A percentile compares a stretch with the other conserved stretches of the same genome.
These are phyloP conservation scores for Debaryomyces robertsiae DNA, from an alignment of 1,139 yeast genomes.

Conservation along the genomic window DNA sequence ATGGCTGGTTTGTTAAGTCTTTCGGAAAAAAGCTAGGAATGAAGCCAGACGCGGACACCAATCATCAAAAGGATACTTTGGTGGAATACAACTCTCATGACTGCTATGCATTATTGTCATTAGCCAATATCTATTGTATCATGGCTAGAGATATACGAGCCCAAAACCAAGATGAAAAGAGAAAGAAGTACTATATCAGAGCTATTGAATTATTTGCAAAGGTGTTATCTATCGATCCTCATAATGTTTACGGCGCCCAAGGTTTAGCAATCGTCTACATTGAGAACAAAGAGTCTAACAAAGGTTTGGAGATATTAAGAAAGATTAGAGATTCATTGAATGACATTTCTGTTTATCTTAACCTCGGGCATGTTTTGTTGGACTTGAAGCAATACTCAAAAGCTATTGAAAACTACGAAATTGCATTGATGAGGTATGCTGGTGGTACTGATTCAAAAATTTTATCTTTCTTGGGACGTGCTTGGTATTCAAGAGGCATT, in stretches of 20 bases:
- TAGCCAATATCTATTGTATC: conserved; percentile 83
- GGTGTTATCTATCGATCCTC: conserved; percentile 80
- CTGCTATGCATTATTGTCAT: conserved; percentile 81
- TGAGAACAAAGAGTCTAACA: conserved; percentile 74
- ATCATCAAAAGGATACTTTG: conserved; percentile 82
- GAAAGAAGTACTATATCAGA: conserved; percentile 76
- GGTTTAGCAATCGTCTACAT: conserved; percentile 94
- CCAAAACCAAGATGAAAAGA: conserved; percentile 59
- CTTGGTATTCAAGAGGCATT: conserved; percentile 85
- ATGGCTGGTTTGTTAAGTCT: conserved; percentile 82
- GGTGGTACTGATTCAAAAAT: conserved; percentile 66
- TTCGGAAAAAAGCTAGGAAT: conserved; percentile 59
- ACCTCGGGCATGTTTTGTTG: conserved; percentile 83
- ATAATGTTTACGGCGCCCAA: conserved; percentile 94
- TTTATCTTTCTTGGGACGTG: conserved; percentile 76
- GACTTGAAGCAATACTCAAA: conserved; percentile 82
- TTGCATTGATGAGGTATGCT: conserved; percentile 69
- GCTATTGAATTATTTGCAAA: conserved; percentile 91
- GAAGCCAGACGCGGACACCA: conserved; percentile 66
- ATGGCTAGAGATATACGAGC: conserved; percentile 78
- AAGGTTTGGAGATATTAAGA: conserved; percentile 84
- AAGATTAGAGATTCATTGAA: conserved; percentile 88
- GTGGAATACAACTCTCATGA: conserved; percentile 85
- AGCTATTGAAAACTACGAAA: conserved; percentile 86
- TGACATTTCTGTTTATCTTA: conserved; percentile 80